These are phyloP conservation scores for Tulasnella sp. DNA, from an alignment of 768 basidiomycete genomes.

Conservation along the genomic window DNA sequence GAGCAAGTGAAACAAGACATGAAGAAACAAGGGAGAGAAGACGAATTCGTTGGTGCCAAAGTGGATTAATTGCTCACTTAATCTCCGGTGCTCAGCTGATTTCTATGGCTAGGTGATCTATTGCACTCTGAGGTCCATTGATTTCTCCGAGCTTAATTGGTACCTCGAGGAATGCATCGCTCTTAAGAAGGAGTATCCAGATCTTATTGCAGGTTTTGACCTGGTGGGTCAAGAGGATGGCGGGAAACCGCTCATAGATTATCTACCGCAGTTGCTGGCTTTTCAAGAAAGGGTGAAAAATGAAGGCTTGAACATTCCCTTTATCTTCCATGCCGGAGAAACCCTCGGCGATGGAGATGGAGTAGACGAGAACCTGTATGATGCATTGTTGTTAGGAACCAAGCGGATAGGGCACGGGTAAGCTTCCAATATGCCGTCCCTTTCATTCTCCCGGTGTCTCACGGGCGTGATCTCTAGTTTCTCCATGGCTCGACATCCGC, in stretches of 20 bases:
- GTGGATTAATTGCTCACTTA: constrained; percentile 26
- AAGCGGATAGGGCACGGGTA: constrained; percentile 76
- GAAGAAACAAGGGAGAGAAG: constrained; percentile 38
- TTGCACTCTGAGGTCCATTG: constrained; percentile 43
- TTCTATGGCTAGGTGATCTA: constrained; percentile 48
- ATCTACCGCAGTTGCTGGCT: constrained; percentile 43
- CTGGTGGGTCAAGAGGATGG: constrained; percentile 65
- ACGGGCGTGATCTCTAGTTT: constrained; percentile 32
- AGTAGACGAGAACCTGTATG: constrained; percentile 55
- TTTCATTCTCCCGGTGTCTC: too few relatives aligned
- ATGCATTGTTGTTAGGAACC: constrained; percentile 64
- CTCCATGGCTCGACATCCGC: constrained; percentile 65
- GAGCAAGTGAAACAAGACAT: constrained; percentile 42
- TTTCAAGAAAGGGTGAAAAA: constrained; percentile 48
- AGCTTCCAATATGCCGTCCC: constrained; percentile 15
- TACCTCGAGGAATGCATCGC: constrained; percentile 62
- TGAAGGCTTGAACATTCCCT: constrained; percentile 51
- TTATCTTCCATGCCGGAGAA: constrained; percentile 71
- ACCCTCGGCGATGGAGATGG: constrained; percentile 55
- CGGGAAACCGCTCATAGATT: constrained; percentile 45
- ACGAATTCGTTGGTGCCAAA: constrained; percentile 53
- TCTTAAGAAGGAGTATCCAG: constrained; percentile 60
- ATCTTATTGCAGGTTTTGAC: constrained; percentile 65
- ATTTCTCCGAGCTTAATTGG: constrained; percentile 44
- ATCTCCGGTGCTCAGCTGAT: neutral